These are phyloP conservation scores for Cenchrus fungigraminus DNA, from an alignment of 176 grass and related monocot genomes.

Conservation along the genomic window DNA sequence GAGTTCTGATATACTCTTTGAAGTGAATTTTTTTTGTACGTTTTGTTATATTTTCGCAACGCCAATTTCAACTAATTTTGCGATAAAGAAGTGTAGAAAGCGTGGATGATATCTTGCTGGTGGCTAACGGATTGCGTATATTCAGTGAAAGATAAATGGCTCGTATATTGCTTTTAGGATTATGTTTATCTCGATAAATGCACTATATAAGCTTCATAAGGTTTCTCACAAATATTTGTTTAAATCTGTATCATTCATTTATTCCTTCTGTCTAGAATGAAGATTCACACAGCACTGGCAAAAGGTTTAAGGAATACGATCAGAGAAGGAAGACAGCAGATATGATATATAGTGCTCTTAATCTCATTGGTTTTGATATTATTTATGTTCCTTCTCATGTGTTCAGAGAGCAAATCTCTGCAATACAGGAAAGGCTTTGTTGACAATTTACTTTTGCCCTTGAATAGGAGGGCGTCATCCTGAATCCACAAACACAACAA, in stretches of 20 bases:
- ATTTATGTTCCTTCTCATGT: neutral
- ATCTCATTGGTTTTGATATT: neutral
- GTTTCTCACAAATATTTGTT: neutral
- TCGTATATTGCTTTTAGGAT: too few species aligned
- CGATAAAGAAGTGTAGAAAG: neutral
- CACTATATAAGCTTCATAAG: neutral
- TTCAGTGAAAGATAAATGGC: neutral
- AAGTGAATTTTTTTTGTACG: neutral
- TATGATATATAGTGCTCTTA: constrained; percentile 7
- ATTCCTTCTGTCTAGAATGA: constrained; percentile 24
- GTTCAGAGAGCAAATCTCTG: constrained; percentile 27
- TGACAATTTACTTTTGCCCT: constrained; percentile 50
- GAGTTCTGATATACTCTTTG: neutral
- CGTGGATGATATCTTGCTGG: neutral
- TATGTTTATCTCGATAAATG: neutral
- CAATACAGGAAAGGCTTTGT: neutral
- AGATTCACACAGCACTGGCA: neutral
- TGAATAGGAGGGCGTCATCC: constrained; percentile 54
- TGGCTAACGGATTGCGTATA: neutral
- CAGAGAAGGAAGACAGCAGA: neutral
- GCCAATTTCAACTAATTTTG: neutral
- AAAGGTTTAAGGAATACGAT: constrained; percentile 4
- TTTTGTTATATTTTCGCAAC: too few species aligned
- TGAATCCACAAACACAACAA: constrained; percentile 39
- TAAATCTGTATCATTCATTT: neutral